Conservation (phyloP, 495 filamentous ascomycete species). For the Neurospora sublineolata region DNA sequence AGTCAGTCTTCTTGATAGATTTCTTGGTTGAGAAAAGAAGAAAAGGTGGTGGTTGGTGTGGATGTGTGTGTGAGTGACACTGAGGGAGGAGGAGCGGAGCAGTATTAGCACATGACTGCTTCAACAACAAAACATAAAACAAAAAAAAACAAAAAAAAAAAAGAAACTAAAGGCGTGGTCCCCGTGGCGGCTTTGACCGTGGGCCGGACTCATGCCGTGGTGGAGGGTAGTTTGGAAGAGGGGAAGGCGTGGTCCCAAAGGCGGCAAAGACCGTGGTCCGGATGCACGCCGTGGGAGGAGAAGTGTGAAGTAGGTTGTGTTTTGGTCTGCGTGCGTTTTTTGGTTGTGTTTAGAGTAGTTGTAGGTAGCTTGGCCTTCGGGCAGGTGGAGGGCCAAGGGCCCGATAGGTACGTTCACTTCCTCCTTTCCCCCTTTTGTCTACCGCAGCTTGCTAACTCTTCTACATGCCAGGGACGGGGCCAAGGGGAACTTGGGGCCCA, state of each 20-base stretch:
- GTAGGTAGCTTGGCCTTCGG: neutral
- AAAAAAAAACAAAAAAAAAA: neutral
- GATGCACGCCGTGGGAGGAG: neutral
- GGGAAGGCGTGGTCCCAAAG: neutral
- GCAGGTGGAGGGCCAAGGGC: neutral
- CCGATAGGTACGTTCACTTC: neutral
- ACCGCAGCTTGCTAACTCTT: neutral
- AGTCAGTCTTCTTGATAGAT: conserved; percentile 18
- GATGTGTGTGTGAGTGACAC: too few species aligned
- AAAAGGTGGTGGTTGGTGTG: too few species aligned
- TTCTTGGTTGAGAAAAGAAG: too few species aligned
- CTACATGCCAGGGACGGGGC: neutral
- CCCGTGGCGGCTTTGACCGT: neutral
- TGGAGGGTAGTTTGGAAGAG: neutral
- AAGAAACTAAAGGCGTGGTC: neutral
- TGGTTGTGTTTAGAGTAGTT: neutral
- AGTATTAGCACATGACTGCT: neutral
- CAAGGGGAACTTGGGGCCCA: neutral
- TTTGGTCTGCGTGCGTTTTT: neutral
- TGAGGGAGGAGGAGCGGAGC: neutral
- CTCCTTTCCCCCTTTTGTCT: neutral
- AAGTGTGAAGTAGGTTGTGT: neutral
- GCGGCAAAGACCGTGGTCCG: neutral
- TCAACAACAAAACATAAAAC: neutral
- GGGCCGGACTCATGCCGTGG: neutral